phyloP scores from a whole-genome alignment of 2,329 filamentous ascomycete species.

The Nigrospora sphaerica region DNA sequence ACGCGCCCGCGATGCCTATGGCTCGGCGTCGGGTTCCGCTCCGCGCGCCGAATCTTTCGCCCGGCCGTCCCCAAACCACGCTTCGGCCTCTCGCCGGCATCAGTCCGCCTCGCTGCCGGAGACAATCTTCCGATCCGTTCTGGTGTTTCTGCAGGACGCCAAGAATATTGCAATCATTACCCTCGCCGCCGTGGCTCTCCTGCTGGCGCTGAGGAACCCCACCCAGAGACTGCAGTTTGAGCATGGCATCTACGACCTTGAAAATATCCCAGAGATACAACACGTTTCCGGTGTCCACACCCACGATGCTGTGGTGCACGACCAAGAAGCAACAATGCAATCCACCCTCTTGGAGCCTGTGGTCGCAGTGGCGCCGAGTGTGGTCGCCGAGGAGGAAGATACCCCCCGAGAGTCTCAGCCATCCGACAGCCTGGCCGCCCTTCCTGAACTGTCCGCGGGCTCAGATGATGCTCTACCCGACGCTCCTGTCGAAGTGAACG shows the following conservation, averaged over 20 bases:
- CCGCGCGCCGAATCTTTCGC: conserved; percentile 4
- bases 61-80: not conserved
- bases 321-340: not conserved
- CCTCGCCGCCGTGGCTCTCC: conserved; percentile 44
- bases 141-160: conserved; percentile 47
- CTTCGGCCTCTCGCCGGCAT: conserved; percentile 7
- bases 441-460: too few species aligned
- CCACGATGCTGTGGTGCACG: conserved; percentile 3
- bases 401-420: not conserved
- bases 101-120: conserved; percentile 44
- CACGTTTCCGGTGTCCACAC: conserved; percentile 9
- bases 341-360: not conserved
- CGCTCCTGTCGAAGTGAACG: not conserved
- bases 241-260: conserved; percentile 15
- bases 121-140: conserved; percentile 44
- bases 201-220: conserved; percentile 35
- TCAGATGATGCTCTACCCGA: too few species aligned
- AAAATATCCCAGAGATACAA: conserved; percentile 15
- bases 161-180: conserved; percentile 53
- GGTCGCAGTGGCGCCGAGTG: not conserved
- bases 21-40: conserved; percentile 3
- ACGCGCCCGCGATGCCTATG: conserved; percentile 5
- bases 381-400: not conserved
- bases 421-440: too few species aligned
- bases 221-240: conserved; percentile 21